Percentiles rank a stretch among this genome's conserved stretches.
Conservation (phyloP, 306 rosid genomes). For the Cicer chorassanicum region DNA sequence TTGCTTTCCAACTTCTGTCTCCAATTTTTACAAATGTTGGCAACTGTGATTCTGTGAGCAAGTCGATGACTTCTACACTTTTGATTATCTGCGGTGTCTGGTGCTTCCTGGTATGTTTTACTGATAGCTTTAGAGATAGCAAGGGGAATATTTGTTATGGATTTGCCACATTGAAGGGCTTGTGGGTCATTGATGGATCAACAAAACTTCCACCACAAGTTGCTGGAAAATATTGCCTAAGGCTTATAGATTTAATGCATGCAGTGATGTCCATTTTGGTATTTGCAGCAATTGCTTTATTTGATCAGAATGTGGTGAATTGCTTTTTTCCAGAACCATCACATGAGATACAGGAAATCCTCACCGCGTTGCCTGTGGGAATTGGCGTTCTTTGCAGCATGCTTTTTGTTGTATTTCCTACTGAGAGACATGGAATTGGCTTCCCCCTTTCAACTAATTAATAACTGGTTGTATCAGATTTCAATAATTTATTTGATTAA, state of each 20-base stretch:
- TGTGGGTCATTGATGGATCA: slow-evolving; percentile 77
- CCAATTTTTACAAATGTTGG: slow-evolving; percentile 80
- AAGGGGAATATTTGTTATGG: slow-evolving; percentile 74
- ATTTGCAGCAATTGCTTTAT: slow-evolving; percentile 71
- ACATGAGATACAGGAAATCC: slow-evolving; percentile 58
- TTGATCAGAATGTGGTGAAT: slow-evolving; percentile 67
- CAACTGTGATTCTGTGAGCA: slow-evolving; percentile 63
- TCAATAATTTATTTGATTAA: background rate
- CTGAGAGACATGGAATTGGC: slow-evolving; percentile 81
- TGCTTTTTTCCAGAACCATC: slow-evolving; percentile 76
- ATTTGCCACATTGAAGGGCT: slow-evolving; percentile 67
- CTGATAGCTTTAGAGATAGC: slow-evolving; percentile 69
- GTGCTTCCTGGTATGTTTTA: slow-evolving; percentile 65
- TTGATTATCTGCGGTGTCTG: slow-evolving; percentile 58
- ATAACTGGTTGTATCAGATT: slow-evolving; percentile 18
- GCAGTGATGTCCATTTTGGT: slow-evolving; percentile 66
- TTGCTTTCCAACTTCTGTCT: slow-evolving; percentile 81
- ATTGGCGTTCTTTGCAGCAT: slow-evolving; percentile 64
- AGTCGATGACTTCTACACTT: slow-evolving; percentile 56
- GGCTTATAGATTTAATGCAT: slow-evolving; percentile 66
- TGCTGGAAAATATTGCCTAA: slow-evolving; percentile 55
- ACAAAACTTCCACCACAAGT: slow-evolving; percentile 47
- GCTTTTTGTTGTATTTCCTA: slow-evolving; percentile 67
- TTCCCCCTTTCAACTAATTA: slow-evolving; percentile 62
- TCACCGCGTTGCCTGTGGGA: slow-evolving; percentile 70